Evolutionary conservation across 2,329 filamentous ascomycete species (phyloP).

Genomic region (Tolypocladium ovalisporum): DNA sequence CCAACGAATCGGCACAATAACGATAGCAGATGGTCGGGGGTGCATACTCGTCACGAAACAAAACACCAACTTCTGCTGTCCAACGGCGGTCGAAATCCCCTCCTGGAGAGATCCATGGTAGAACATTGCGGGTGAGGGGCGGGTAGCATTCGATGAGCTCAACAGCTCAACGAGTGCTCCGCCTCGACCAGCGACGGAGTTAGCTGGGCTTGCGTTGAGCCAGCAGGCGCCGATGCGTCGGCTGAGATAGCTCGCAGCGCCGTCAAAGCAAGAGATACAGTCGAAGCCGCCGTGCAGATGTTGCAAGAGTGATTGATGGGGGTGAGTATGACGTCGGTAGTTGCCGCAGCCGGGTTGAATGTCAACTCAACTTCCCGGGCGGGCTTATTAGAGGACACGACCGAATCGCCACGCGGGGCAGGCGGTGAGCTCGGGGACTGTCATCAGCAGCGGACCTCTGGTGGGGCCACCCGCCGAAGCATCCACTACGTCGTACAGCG

Average conservation of each 20-base stretch:
- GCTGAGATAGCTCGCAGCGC: neutral
- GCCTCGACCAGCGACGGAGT: neutral
- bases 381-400: neutral
- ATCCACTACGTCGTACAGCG: neutral
- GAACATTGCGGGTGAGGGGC: constrained; percentile 50
- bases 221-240: neutral
- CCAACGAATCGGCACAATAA: neutral
- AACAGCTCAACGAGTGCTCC: neutral
- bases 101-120: constrained; percentile 70
- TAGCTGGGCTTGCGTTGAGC: neutral
- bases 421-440: too few relatives aligned
- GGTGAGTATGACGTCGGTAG: neutral
- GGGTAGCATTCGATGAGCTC: neutral
- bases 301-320: neutral
- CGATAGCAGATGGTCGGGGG: neutral
- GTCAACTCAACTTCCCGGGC: neutral
- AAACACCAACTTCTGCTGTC: constrained; percentile 64
- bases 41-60: constrained; percentile 71
- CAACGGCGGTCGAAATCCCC: constrained; percentile 66
- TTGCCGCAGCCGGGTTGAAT: neutral
- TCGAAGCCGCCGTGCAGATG: neutral
- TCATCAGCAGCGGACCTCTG: neutral
- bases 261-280: neutral
- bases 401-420: constrained; percentile 3
- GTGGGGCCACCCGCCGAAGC: neutral